Evolutionary conservation across 2,329 filamentous ascomycete species (phyloP), one percentile per base, ranked within the genome.

Genomic region (Tetracladium maxilliforme): DNA sequence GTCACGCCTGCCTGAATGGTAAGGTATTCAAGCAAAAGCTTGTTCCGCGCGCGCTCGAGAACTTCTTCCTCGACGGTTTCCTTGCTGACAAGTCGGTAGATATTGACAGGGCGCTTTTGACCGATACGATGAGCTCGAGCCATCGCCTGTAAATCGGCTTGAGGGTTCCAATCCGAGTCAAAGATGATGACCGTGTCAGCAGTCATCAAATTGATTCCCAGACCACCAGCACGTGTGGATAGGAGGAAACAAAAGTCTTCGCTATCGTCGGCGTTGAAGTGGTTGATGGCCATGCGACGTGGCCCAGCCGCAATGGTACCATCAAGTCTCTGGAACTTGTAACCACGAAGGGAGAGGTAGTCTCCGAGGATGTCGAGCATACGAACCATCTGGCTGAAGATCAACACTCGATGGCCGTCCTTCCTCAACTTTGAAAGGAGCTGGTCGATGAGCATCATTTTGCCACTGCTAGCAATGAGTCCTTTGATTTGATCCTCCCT

Each of bases 361-460:
- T 98, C 87, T 22, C 83, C 82, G 2, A 98, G 64, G 26, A 98
- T 90, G 43, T 98, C 86, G 13, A 98, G 67, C 80, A 98, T 95
- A 46, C 83, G 92, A 18, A 98, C 92, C 90, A 98, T 98, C 47
- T 98, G 90, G 48, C 87, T 95, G 60, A 98, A 98, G 36, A 98
- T 95, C 34, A 98, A 58, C 9, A 98, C 92, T 27, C 90, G 81
- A 51, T 98, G 90, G 23, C 82, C 83, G 43, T 98, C 90, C 38
- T 77, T 81, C 49, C 79, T 93, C 36, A 98, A 57, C 52, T 98
- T 98, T 6, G 79, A 78, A 8, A 98, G 64, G n/a, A 98, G 71
- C 45, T 86, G 83, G 41, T 98, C 90, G 6, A 98, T 69, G 24
- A 98, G 64, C 84, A 95, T 95, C 90, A 98, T 94, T 56, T 98